Conservation (phyloP, 73 alveolate species). For the Tetrahymena thermophila region DNA sequence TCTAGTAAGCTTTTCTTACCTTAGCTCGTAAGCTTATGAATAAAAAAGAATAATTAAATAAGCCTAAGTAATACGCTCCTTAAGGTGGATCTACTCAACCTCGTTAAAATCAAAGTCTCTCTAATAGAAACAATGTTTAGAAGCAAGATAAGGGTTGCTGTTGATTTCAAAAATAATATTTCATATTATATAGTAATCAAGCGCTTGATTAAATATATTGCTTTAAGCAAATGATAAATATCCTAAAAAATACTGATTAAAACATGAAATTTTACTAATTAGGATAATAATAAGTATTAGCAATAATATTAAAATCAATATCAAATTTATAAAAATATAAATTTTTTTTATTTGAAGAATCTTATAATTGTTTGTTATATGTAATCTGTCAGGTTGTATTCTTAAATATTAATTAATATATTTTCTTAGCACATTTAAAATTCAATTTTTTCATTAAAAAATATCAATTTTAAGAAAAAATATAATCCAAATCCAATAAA, state of each 20-base stretch:
- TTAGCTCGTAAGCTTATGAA: conserved; percentile 22
- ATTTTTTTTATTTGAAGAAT: neutral
- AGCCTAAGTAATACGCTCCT: neutral
- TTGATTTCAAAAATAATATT: neutral
- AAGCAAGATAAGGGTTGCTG: neutral
- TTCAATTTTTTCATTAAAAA: neutral
- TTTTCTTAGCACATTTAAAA: neutral
- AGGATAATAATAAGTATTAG: neutral
- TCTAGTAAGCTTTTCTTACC: conserved; percentile 18
- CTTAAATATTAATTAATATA: neutral
- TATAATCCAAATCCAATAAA: neutral
- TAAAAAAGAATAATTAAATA: conserved; percentile 19
- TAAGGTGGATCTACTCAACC: neutral
- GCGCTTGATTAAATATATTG: neutral
- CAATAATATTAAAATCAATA: neutral
- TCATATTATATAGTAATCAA: neutral
- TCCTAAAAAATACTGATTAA: neutral
- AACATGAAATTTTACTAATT: neutral
- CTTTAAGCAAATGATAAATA: neutral
- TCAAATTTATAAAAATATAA: no score
- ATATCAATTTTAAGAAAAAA: no score
- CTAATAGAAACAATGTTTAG: neutral
- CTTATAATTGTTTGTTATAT: neutral
- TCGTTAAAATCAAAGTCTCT: neutral
- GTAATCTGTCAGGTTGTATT: neutral